Percentiles rank a stretch among this genome's conserved stretches.
Conservation (phyloP, 768 basidiomycete genomes). For the Phlebiopsis gigantea region DNA sequence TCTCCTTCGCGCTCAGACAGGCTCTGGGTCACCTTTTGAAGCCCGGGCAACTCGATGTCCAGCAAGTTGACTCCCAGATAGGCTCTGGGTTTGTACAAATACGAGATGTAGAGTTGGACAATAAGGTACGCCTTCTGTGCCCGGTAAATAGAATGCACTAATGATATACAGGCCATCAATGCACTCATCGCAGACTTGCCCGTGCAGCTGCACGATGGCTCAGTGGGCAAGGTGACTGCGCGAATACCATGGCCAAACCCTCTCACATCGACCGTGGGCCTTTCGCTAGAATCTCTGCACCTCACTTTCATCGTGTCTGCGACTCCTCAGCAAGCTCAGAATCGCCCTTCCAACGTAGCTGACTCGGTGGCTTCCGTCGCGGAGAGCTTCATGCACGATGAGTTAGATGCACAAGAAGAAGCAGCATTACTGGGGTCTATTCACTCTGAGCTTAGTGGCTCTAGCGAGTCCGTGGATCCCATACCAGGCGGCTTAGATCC, state of each 20-base stretch:
- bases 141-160: conserved; percentile 14
- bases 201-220: conserved; percentile 62
- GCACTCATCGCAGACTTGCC: conserved; percentile 59
- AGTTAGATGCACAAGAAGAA: conserved; percentile 69
- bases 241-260: conserved; percentile 86
- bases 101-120: conserved; percentile 75
- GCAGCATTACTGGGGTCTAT: conserved; percentile 66
- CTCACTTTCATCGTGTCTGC: conserved; percentile 52
- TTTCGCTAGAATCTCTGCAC: conserved; percentile 63
- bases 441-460: conserved; percentile 35
- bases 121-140: conserved; percentile 45
- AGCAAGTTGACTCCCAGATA: conserved; percentile 88
- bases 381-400: conserved; percentile 81
- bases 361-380: conserved; percentile 82
- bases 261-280: conserved; percentile 63
- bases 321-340: conserved; percentile 14
- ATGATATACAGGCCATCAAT: conserved; percentile 69
- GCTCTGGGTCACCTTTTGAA: conserved; percentile 81
- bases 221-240: conserved; percentile 68
- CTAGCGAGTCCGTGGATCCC: conserved; percentile 28
- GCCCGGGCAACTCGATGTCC: conserved; percentile 82
- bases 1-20: conserved; percentile 84
- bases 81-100: conserved; percentile 88
- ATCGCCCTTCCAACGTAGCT: conserved; percentile 43
- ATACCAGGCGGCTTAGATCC: conserved; percentile 67